Conservation (phyloP, 2,329 filamentous ascomycete genomes). For the Diaporthe helianthi region DNA sequence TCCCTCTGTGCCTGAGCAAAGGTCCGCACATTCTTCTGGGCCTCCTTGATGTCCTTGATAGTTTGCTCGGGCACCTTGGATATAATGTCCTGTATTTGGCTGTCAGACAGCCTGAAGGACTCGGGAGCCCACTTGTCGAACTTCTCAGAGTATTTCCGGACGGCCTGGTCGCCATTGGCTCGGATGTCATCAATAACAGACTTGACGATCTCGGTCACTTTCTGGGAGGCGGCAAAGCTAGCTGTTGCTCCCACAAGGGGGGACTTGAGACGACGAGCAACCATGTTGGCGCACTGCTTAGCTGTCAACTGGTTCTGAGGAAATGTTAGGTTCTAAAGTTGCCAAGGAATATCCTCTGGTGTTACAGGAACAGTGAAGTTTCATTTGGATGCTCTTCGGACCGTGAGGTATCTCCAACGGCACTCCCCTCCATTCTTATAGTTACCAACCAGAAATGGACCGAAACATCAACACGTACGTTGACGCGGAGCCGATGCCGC, state of each 20-base stretch:
- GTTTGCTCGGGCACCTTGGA: conserved; percentile 52
- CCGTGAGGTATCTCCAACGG: conserved; percentile 3
- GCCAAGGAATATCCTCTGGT: neutral
- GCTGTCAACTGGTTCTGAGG: neutral
- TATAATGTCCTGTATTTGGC: conserved; percentile 54
- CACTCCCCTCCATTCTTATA: conserved; percentile 10
- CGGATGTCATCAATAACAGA: conserved; percentile 56
- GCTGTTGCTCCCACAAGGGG: conserved; percentile 27
- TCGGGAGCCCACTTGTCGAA: conserved; percentile 61
- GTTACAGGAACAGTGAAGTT: neutral
- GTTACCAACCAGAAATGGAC: neutral
- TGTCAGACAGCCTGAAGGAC: conserved; percentile 54
- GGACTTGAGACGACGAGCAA: conserved; percentile 30
- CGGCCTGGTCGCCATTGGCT: conserved; percentile 54
- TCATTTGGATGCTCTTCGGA: neutral
- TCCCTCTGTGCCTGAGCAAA: conserved; percentile 57
- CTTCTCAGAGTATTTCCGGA: conserved; percentile 56
- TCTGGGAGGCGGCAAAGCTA: conserved; percentile 28
- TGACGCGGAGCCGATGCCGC: conserved; percentile 7
- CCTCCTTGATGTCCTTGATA: conserved; percentile 48
- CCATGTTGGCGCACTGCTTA: conserved; percentile 19
- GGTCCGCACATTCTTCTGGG: conserved; percentile 55
- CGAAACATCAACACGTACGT: no score
- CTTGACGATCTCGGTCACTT: conserved; percentile 48
- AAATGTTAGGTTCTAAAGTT: neutral